A percentile compares a stretch with the other conserved stretches of the same genome.
phyloP scores from a whole-genome alignment of 176 grass and related monocot species.

The Rhynchospora tenuis region DNA sequence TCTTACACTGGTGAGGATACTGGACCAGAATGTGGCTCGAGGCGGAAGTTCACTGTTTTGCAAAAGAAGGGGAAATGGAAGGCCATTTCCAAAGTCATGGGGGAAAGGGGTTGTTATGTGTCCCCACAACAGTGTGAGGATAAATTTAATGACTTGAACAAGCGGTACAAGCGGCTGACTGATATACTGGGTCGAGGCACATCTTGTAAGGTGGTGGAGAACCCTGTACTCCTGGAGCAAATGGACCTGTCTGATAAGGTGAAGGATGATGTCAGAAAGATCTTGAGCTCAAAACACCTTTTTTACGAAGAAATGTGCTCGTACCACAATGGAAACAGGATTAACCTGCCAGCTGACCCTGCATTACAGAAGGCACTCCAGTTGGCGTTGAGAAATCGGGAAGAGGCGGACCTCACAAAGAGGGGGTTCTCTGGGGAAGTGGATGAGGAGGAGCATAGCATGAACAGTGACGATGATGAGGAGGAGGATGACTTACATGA shows the following conservation, averaged over 20 bases:
- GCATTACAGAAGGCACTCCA: slow-evolving; percentile 68
- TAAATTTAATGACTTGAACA: slow-evolving; percentile 99
- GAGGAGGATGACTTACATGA: slow-evolving; percentile 50
- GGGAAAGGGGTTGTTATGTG: slow-evolving; percentile 63
- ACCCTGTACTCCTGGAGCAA: slow-evolving; percentile 51
- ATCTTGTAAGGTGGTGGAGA: slow-evolving; percentile 76
- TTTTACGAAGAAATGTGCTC: slow-evolving; percentile 98
- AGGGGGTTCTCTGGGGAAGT: background rate
- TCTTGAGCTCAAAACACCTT: slow-evolving; percentile 85
- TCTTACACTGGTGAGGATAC: slow-evolving; percentile 71
- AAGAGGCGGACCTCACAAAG: slow-evolving; percentile 42
- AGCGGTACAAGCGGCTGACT: slow-evolving; percentile 90
- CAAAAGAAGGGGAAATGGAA: slow-evolving; percentile 99
- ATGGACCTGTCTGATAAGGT: slow-evolving; percentile 81
- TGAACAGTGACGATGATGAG: slow-evolving; percentile 39
- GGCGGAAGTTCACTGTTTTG: slow-evolving; percentile 51
- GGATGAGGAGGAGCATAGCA: slow-evolving; percentile 18
- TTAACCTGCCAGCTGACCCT: slow-evolving; percentile 67
- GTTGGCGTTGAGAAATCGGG: slow-evolving; percentile 63
- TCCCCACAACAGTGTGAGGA: slow-evolving; percentile 96
- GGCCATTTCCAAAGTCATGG: slow-evolving; percentile 81
- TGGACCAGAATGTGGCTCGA: slow-evolving; percentile 41
- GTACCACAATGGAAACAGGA: slow-evolving; percentile 85
- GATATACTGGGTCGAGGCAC: slow-evolving; percentile 87
- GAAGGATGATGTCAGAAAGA: slow-evolving; percentile 94